Base-by-base conservation (phyloP, 805 yeast genomes). In the Barnettozyma sucrosica region DNA sequence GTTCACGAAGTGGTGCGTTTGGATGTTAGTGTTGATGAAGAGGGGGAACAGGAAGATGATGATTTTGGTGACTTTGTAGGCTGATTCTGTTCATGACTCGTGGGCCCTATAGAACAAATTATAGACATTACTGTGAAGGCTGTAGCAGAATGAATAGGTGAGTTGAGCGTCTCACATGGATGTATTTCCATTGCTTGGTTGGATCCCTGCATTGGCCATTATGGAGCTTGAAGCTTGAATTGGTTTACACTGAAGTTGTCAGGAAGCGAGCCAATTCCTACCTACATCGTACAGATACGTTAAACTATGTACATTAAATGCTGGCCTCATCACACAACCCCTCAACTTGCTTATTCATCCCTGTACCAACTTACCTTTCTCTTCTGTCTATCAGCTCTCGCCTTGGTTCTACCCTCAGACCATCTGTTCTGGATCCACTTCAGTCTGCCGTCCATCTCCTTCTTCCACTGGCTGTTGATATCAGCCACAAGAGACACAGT, bases 331-430 rank as follows among this genome's bases (percentile, higher is more conserved):
- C 40, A 36, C 18, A 30, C 3, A 20, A 4, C 19, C 24, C 23
- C 3, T 4, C 10, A 38, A n/a, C 24, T 9, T 11, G 11, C 21
- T 51, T 40, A 60, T 43, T 56, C 61, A 40, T 60, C 63, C 42
- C 83, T 71, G 53, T 82, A 76, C 92, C 92, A 83, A 57, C 72
- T 59, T 52, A 73, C 65, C 50, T 72, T 76, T 64, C 92, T 72
- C 65, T 80, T 80, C 51, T 66, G 62, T 56, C 83, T 71, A 55
- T 83, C 88, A 16, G 62, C 62, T 54, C 83, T 71, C 9, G 85
- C 81, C 21, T 68, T 58, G 14, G 57, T 56, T 55, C 76, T 75
- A 45, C 67, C 65, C 43, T 66, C 71, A 47, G 71, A 62, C 87
- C 87, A 81, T 47, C 61, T 54, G 18, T 66, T 56, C 59, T 75